These are phyloP conservation scores for Saussurea involucrata DNA, from an alignment of 129 eudicot species.

Conservation along the genomic window DNA sequence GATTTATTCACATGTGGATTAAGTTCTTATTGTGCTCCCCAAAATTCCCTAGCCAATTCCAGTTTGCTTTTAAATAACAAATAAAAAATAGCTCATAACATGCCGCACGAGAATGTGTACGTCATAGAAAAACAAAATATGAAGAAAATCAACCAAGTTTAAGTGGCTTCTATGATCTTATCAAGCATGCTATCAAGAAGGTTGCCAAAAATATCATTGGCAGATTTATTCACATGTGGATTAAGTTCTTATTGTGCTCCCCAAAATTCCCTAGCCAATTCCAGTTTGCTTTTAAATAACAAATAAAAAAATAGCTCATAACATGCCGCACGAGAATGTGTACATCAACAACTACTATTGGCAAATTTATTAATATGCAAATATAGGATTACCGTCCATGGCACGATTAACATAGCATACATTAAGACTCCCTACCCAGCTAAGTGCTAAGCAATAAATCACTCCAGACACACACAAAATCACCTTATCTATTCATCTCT, in stretches of 20 bases:
- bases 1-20: not conserved
- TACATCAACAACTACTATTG: not conserved
- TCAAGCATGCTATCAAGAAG: conserved; percentile 3
- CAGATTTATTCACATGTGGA: not conserved
- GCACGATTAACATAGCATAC: not conserved
- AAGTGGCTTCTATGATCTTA: not conserved
- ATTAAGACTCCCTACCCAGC: not conserved
- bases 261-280: not conserved
- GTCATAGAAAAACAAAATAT: conserved; percentile 4
- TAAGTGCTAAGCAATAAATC: not conserved
- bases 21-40: not conserved
- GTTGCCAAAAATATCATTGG: not conserved
- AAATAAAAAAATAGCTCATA: not conserved
- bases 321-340: not conserved
- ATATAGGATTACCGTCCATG: not conserved
- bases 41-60: not conserved
- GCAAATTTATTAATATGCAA: not conserved
- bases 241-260: not conserved
- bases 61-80: not conserved
- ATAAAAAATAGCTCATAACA: not conserved
- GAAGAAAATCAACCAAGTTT: conserved; percentile 9
- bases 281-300: not conserved
- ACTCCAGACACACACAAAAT: not conserved
- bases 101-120: not conserved
- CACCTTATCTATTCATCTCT: too few species aligned